Conservation (phyloP, 202 grass and related monocot species). For the Dendrocalamus latiflorus region DNA sequence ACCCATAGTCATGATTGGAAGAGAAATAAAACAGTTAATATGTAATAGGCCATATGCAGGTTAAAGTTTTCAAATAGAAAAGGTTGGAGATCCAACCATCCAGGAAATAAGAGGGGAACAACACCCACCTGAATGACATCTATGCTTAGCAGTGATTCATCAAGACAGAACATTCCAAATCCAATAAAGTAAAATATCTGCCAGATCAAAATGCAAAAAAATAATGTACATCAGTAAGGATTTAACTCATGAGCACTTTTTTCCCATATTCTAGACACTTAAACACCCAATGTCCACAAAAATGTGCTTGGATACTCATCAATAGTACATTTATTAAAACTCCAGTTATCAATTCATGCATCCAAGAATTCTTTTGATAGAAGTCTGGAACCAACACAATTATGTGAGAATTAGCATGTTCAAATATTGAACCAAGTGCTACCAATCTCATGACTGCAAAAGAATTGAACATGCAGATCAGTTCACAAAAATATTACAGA, state of each 20-base stretch:
- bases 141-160: constrained; percentile 59
- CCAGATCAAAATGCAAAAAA: background rate
- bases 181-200: constrained; percentile 95
- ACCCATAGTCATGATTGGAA: too few species aligned
- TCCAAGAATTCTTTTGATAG: too few species aligned
- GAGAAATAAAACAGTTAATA: background rate
- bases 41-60: background rate
- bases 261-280: too few species aligned
- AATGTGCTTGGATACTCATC: too few species aligned
- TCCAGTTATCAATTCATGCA: too few species aligned
- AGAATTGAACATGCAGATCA: background rate
- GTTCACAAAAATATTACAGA: too few species aligned
- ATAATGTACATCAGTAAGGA: too few species aligned
- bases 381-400: background rate
- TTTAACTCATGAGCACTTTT: too few species aligned
- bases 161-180: constrained; percentile 82
- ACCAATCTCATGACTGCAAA: background rate
- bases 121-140: constrained; percentile 66
- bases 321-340: too few species aligned
- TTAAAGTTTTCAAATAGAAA: background rate
- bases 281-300: too few species aligned
- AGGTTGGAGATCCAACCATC: background rate
- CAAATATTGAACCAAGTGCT: background rate
- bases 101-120: background rate
- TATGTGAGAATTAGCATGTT: background rate